phyloP scores from a whole-genome alignment of 2,329 filamentous ascomycete genomes.

The Fusarium tanahbumbuense region DNA sequence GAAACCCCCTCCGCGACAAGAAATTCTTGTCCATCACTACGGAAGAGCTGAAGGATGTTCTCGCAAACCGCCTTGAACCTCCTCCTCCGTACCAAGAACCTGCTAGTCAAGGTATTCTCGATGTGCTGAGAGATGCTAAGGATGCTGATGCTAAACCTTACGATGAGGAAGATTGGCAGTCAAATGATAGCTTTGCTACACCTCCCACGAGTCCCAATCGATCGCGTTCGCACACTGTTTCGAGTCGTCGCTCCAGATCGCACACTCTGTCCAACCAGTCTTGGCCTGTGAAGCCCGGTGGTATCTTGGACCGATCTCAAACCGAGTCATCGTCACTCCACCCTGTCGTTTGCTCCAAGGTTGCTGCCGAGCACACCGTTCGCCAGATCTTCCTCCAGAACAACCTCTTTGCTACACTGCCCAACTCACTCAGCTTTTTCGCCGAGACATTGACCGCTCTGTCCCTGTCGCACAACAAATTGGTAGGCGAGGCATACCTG shows the following conservation, averaged over 20 bases:
- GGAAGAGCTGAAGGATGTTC: slow-evolving; percentile 80
- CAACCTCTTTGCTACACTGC: slow-evolving; percentile 79
- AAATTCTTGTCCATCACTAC: slow-evolving; percentile 85
- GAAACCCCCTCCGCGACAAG: slow-evolving; percentile 91
- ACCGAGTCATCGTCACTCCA: slow-evolving; percentile 72
- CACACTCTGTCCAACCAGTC: slow-evolving; percentile 59
- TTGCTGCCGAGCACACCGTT: slow-evolving; percentile 64
- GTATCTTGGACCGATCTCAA: slow-evolving; percentile 76
- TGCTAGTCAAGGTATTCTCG: slow-evolving; percentile 32
- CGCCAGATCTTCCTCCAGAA: slow-evolving; percentile 76
- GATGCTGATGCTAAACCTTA: slow-evolving; percentile 5
- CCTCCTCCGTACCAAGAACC: slow-evolving; percentile 56
- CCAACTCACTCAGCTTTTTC: slow-evolving; percentile 77
- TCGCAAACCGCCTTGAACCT: slow-evolving; percentile 75
- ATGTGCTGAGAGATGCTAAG: slow-evolving; percentile 41
- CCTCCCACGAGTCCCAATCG: slow-evolving; percentile 64
- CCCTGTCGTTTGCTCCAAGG: slow-evolving; percentile 66
- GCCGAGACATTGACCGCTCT: slow-evolving; percentile 76
- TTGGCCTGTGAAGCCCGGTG: slow-evolving; percentile 69
- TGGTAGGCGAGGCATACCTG: slow-evolving; percentile 74
- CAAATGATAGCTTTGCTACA: slow-evolving; percentile 68
- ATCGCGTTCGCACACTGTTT: slow-evolving; percentile 61
- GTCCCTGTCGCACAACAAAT: slow-evolving; percentile 79
- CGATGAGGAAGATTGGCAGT: slow-evolving; percentile 58
- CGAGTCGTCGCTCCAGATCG: slow-evolving; percentile 58